A percentile compares a stretch with the other conserved stretches of the same genome.
phyloP scores from a whole-genome alignment of 2,329 filamentous ascomycete genomes.

The Zasmidium citrigriseum region DNA sequence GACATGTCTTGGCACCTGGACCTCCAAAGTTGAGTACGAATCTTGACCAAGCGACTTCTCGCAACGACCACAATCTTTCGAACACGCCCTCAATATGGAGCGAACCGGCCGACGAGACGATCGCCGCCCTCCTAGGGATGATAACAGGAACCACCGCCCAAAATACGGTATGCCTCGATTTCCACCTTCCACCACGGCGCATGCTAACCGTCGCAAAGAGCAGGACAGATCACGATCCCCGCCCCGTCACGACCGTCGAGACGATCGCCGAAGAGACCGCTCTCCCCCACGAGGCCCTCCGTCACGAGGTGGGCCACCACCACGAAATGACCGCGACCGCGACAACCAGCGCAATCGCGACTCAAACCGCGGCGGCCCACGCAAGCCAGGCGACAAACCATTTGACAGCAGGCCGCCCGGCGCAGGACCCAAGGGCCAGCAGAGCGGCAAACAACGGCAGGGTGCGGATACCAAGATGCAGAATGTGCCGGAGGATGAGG shows the following conservation, averaged over 20 bases:
- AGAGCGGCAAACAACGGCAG: constrained; percentile 10
- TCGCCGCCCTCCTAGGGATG: constrained; percentile 27
- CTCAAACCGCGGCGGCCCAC: constrained; percentile 9
- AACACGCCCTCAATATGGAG: constrained; percentile 20
- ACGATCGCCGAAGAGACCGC: constrained; percentile 32
- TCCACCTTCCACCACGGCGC: neutral
- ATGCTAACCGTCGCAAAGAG: constrained; percentile 23
- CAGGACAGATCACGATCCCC: constrained; percentile 34
- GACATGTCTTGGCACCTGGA: neutral
- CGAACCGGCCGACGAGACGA: constrained; percentile 27
- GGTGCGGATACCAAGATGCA: constrained; percentile 23
- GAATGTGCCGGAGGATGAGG: constrained; percentile 46
- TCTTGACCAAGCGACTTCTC: neutral
- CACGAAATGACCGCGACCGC: constrained; percentile 22
- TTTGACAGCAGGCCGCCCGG: constrained; percentile 7
- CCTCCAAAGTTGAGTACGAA: neutral
- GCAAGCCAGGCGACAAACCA: constrained; percentile 13
- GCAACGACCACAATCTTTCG: constrained; percentile 1
- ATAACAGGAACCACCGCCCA: constrained; percentile 26
- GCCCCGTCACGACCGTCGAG: constrained; percentile 29
- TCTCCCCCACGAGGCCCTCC: constrained; percentile 25
- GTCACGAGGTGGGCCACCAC: constrained; percentile 19
- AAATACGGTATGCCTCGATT: constrained; percentile 26
- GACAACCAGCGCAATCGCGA: constrained; percentile 20
- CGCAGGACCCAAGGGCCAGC: constrained; percentile 4